Conservation (phyloP, 2,329 filamentous ascomycete species). For the Aspergillus texensis region DNA sequence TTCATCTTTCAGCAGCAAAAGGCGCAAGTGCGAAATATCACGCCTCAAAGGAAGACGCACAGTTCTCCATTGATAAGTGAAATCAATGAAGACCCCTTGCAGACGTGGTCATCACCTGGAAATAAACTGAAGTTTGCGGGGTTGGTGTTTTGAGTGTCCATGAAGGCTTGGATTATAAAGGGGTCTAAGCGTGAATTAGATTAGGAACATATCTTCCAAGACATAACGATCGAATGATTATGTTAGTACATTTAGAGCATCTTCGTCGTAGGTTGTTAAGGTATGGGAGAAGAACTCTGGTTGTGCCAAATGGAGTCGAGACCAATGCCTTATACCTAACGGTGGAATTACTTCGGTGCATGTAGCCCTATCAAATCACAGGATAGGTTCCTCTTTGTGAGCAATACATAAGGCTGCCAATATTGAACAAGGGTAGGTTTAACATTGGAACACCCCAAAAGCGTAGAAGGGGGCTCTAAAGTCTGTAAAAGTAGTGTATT, state of each 20-base stretch:
- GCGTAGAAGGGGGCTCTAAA: background rate
- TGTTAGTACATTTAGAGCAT: background rate
- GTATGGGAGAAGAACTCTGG: background rate
- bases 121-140: slow-evolving; percentile 39
- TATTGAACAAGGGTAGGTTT: background rate
- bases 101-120: slow-evolving; percentile 24
- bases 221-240: background rate
- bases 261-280: background rate
- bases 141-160: slow-evolving; percentile 22
- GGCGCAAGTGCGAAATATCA: slow-evolving; percentile 8
- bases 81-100: slow-evolving; percentile 13
- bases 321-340: background rate
- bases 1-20: slow-evolving; percentile 38
- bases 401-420: background rate
- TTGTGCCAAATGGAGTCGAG: background rate
- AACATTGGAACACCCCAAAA: background rate
- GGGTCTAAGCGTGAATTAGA: background rate
- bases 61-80: slow-evolving; percentile 10
- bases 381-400: background rate
- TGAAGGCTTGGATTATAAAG: background rate
- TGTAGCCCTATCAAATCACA: background rate
- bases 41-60: slow-evolving; percentile 32
- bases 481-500: background rate
- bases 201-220: background rate
- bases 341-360: too few species aligned